Base-by-base conservation (phyloP, 2,329 filamentous ascomycete species). In the Orbilia brochopaga region DNA sequence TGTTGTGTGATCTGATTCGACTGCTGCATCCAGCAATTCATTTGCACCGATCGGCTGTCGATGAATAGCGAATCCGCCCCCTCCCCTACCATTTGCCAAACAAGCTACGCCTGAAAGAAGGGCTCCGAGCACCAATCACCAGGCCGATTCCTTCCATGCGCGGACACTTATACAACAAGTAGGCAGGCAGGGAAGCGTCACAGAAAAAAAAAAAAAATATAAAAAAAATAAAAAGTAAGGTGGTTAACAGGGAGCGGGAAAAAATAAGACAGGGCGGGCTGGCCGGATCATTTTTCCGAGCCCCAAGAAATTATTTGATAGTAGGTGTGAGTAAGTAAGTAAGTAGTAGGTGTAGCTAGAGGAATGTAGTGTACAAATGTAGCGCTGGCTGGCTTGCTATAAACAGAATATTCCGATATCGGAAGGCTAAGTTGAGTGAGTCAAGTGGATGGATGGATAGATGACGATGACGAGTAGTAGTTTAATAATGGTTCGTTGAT, bases 41-140 rank as follows among this genome's bases (percentile, higher is more conserved):
- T 70, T 54, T 64, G 61, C 66, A 56, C 48, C 55, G 59, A 70
- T 70, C 66, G 63, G 46, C 59, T 53, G 50, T 58, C 60, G 61
- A 63, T 59, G 53, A 55, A 32, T 32, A 32, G 27, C 27, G 27
- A 17, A 24, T 30, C 13, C 13, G 11, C 37, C 37, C n/a, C 15
- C 37, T 13, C 11, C 37, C 37, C 37, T 42, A 17, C 23, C 19
- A 46, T 4, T 46, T 46, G 42, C 19, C 27, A 32, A 32, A 32
- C 27, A 32, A 8, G 8, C 27, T 32, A 32, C 27, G 27, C 27
- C 27, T 3, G 27, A 32, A 32, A 32, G 27, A 32, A 32, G 8
- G 27, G 27, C 27, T 32, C 27, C 27, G 4, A 32, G 4, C 37
- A 13, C 37, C 37, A 42, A 42, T 42, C 37, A 42, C 3, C 37